A percentile compares a stretch with the other conserved stretches of the same genome.
Evolutionary conservation across 257 asterid genomes (phyloP).

Genomic region (Gentiana straminea): DNA sequence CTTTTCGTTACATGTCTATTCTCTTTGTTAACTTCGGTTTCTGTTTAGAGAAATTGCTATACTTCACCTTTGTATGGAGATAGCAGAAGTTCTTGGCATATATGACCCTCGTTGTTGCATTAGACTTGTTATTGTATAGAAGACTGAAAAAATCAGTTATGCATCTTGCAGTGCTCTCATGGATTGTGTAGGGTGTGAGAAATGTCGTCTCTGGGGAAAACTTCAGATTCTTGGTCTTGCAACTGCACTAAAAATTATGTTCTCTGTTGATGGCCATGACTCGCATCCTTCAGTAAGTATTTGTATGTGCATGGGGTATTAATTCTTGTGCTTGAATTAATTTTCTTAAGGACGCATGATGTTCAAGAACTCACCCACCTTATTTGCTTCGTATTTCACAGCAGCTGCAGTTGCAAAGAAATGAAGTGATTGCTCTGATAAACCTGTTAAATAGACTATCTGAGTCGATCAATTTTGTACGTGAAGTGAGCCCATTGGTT

Average conservation of each 20-base stretch:
- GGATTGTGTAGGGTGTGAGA: conserved; percentile 64
- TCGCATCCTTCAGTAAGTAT: not conserved
- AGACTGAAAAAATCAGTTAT: not conserved
- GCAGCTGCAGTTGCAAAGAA: conserved; percentile 51
- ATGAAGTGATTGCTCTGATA: conserved; percentile 57
- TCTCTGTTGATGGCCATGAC: conserved; percentile 27
- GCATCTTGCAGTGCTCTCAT: conserved; percentile 42
- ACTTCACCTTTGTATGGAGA: not conserved
- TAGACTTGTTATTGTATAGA: not conserved
- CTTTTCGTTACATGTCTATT: too few relatives aligned
- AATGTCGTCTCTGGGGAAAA: conserved; percentile 72
- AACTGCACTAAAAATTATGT: conserved; percentile 44
- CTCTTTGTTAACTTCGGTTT: not conserved
- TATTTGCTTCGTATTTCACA: not conserved
- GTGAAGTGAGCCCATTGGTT: conserved; percentile 30
- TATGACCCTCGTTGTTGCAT: not conserved
- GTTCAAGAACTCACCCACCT: not conserved
- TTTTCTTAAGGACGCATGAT: not conserved
- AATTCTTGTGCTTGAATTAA: not conserved
- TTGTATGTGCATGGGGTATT: not conserved
- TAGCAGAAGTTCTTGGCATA: too few relatives aligned
- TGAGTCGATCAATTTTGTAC: conserved; percentile 41
- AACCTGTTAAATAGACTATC: conserved; percentile 56
- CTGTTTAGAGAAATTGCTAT: not conserved
- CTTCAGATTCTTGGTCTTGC: conserved; percentile 63